phyloP scores from a whole-genome alignment of 805 yeast species.

The Wickerhamiella spandovensis region DNA sequence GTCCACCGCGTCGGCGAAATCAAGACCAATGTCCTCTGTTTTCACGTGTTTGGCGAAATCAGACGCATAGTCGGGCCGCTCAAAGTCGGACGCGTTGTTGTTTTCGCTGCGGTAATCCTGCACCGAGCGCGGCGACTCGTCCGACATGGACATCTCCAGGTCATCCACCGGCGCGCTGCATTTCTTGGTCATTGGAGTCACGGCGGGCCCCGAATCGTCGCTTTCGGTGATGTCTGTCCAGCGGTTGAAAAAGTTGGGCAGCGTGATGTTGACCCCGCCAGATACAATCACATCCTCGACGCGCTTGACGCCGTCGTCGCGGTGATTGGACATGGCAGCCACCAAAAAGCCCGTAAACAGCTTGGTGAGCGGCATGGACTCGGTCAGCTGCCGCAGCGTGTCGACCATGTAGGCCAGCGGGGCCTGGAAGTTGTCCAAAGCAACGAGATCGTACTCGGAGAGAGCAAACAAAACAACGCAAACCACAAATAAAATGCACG shows the following conservation, averaged over 20 bases:
- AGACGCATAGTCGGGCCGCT: not conserved
- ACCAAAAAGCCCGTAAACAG: conserved; percentile 5
- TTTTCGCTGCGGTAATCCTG: not conserved
- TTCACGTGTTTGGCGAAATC: not conserved
- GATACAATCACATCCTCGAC: conserved; percentile 9
- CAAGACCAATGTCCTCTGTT: not conserved
- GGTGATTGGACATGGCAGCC: not conserved
- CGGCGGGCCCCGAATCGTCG: not conserved
- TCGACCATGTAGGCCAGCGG: conserved; percentile 10
- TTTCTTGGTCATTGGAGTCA: not conserved
- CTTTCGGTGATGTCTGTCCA: not conserved
- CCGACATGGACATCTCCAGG: not conserved
- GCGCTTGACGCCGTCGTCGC: not conserved
- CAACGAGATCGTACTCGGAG: conserved; percentile 6
- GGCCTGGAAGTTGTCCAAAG: conserved; percentile 10
- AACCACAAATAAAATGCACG: conserved; percentile 8
- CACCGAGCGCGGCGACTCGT: not conserved
- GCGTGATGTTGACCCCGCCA: conserved; percentile 2
- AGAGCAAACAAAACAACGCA: conserved; percentile 6
- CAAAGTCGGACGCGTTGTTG: not conserved
- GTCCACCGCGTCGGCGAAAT: not conserved
- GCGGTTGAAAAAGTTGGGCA: conserved; percentile 9
- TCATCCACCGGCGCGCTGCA: not conserved
- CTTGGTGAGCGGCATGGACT: conserved; percentile 6
- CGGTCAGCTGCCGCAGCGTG: conserved; percentile 7